A percentile compares a stretch with the other conserved stretches of the same genome.
phyloP scores from a whole-genome alignment of 176 grass and related monocot genomes.

The Paspalum vaginatum region DNA sequence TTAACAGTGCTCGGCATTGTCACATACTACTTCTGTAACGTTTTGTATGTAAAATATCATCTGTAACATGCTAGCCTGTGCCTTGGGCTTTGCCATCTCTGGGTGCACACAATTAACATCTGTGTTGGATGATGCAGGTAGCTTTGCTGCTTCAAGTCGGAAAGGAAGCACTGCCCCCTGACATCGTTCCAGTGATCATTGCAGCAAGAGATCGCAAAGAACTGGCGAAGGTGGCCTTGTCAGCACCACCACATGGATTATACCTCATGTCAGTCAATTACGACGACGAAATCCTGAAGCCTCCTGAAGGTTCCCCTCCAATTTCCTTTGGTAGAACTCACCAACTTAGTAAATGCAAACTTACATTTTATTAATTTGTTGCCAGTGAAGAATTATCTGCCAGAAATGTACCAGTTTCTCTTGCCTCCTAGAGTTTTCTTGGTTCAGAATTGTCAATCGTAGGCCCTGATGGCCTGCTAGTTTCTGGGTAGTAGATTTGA shows the following conservation, averaged over 20 bases:
- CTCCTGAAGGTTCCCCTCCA: conserved; percentile 66
- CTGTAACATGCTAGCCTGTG: conserved; percentile 1
- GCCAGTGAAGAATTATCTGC: not conserved
- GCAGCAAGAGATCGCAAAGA: conserved; percentile 66
- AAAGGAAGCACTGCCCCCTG: conserved; percentile 74
- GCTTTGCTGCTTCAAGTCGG: conserved; percentile 92
- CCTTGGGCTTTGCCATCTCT: not conserved
- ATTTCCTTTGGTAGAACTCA: conserved; percentile 76
- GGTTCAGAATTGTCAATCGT: not conserved
- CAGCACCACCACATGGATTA: conserved; percentile 80
- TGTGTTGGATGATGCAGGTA: conserved; percentile 47
- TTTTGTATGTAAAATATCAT: not conserved
- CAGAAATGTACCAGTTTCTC: conserved; percentile 15
- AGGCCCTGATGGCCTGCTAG: not conserved
- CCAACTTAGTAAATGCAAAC: conserved; percentile 82
- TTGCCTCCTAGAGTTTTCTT: conserved; percentile 15
- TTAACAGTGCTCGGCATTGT: not conserved
- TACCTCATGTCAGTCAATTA: conserved; percentile 89
- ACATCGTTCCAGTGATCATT: conserved; percentile 71
- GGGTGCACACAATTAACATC: conserved; percentile 20
- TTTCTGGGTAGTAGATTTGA: not conserved
- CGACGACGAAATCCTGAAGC: conserved; percentile 66
- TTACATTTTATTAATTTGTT: conserved; percentile 77
- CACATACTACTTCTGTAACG: not conserved
- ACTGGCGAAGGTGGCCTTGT: conserved; percentile 79